Conservation (phyloP, 306 rosid genomes). For the Medicago ruthenica region DNA sequence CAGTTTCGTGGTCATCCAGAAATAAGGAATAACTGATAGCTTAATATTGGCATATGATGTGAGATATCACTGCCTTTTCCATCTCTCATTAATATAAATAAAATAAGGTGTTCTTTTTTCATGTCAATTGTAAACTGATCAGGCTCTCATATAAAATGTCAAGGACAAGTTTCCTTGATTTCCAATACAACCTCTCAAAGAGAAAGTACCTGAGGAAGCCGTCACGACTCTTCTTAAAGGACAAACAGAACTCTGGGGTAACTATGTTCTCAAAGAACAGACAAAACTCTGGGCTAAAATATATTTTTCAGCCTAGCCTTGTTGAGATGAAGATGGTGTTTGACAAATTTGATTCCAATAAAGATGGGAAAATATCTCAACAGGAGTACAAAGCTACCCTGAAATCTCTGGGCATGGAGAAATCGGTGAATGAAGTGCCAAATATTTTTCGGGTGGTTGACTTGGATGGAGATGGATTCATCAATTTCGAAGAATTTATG, state of each 20-base stretch:
- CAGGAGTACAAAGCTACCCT: constrained; percentile 69
- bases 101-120: background rate
- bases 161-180: constrained; percentile 65
- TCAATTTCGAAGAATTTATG: constrained; percentile 74
- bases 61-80: constrained; percentile 6
- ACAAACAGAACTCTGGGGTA: constrained; percentile 63
- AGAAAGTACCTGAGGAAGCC: constrained; percentile 67
- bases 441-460: constrained; percentile 73
- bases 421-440: constrained; percentile 59
- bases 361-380: constrained; percentile 79
- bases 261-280: constrained; percentile 55
- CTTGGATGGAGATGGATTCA: constrained; percentile 82
- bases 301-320: constrained; percentile 57
- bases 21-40: constrained; percentile 47
- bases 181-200: constrained; percentile 75
- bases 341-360: constrained; percentile 75
- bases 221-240: constrained; percentile 52
- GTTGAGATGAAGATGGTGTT: constrained; percentile 82
- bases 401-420: constrained; percentile 66
- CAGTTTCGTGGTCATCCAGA: constrained; percentile 44
- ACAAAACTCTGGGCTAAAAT: constrained; percentile 57
- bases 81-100: constrained; percentile 28
- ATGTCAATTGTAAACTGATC: constrained; percentile 27
- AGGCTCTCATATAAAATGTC: constrained; percentile 50
- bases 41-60: constrained; percentile 31